Evolutionary conservation across 2,329 filamentous ascomycete genomes (phyloP).

Genomic region (Conoideocrella luteorostrata): DNA sequence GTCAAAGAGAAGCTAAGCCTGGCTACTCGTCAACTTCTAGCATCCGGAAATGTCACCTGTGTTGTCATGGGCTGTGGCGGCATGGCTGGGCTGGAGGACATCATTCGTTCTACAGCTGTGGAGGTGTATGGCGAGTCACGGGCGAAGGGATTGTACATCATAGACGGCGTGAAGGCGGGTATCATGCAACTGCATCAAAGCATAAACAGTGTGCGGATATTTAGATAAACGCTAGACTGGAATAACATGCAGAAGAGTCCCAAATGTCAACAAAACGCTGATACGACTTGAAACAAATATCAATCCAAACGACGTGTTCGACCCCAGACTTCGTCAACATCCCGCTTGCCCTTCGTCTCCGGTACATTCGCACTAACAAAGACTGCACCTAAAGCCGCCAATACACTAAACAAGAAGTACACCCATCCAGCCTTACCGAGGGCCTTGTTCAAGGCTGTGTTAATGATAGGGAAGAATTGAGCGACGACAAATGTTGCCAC

Average conservation of each 20-base stretch:
- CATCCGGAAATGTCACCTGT: constrained; percentile 50
- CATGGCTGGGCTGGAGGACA: constrained; percentile 78
- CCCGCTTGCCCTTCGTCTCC: constrained; percentile 80
- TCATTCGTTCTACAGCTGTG: constrained; percentile 63
- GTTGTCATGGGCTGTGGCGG: constrained; percentile 85
- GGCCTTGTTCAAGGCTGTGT: constrained; percentile 58
- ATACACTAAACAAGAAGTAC: constrained; percentile 81
- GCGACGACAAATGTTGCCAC: constrained; percentile 86
- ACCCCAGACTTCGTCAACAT: constrained; percentile 88
- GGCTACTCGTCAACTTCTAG: constrained; percentile 62
- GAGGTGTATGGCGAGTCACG: constrained; percentile 34
- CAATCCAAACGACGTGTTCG: constrained; percentile 50
- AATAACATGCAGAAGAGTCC: no score
- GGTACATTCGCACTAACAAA: constrained; percentile 75
- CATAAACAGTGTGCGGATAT: constrained; percentile 36
- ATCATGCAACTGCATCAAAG: constrained; percentile 55
- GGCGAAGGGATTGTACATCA: constrained; percentile 41
- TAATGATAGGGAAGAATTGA: constrained; percentile 88
- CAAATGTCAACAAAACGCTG: no score
- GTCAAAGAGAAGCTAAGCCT: constrained; percentile 60
- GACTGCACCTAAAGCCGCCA: constrained; percentile 61
- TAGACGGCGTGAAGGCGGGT: constrained; percentile 75
- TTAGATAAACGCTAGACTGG: constrained; percentile 16
- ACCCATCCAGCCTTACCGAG: constrained; percentile 70
- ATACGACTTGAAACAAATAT: no score